These are phyloP conservation scores for Iris pallida DNA, from an alignment of 116 monocot genomes.

Conservation along the genomic window DNA sequence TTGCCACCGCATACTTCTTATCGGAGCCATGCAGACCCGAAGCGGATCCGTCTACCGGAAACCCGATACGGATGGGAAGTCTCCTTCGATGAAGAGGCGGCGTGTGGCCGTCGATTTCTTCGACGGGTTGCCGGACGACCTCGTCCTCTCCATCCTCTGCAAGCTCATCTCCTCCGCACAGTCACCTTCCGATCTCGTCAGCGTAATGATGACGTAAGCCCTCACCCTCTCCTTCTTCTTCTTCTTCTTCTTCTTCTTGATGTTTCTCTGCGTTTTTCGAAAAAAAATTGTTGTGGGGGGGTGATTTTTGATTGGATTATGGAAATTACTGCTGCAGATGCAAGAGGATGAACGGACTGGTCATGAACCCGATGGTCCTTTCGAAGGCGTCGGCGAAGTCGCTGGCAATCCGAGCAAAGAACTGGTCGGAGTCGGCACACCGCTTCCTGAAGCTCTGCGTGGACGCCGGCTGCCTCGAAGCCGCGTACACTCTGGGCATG, in stretches of 20 bases:
- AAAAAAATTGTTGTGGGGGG: neutral
- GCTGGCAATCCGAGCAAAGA: slow-evolving; percentile 31
- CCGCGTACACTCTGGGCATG: slow-evolving; percentile 61
- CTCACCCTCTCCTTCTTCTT: neutral
- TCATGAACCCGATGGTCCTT: slow-evolving; percentile 25
- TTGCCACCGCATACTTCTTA: neutral
- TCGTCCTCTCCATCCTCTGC: slow-evolving; percentile 50
- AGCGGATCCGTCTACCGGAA: slow-evolving; percentile 16
- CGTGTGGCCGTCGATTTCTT: slow-evolving; percentile 30
- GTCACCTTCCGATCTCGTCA: slow-evolving; percentile 44
- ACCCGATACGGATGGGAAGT: neutral
- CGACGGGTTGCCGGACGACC: slow-evolving; percentile 66
- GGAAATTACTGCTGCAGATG: slow-evolving; percentile 21
- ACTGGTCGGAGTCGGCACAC: slow-evolving; percentile 49
- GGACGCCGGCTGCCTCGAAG: slow-evolving; percentile 44
- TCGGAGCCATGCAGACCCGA: slow-evolving; percentile 24
- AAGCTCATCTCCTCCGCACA: slow-evolving; percentile 41
- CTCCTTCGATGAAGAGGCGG: neutral
- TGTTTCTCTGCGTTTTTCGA: too few species aligned
- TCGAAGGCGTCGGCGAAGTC: slow-evolving; percentile 29
- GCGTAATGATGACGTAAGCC: slow-evolving; percentile 39
- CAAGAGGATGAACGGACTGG: slow-evolving; percentile 45
- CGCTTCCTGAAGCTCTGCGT: slow-evolving; percentile 41
- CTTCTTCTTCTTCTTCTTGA: neutral
- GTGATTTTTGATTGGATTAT: too few species aligned